A percentile compares a stretch with the other conserved stretches of the same genome.
Evolutionary conservation across 768 basidiomycete species (phyloP).

Genomic region (Tylopilus intermedius): DNA sequence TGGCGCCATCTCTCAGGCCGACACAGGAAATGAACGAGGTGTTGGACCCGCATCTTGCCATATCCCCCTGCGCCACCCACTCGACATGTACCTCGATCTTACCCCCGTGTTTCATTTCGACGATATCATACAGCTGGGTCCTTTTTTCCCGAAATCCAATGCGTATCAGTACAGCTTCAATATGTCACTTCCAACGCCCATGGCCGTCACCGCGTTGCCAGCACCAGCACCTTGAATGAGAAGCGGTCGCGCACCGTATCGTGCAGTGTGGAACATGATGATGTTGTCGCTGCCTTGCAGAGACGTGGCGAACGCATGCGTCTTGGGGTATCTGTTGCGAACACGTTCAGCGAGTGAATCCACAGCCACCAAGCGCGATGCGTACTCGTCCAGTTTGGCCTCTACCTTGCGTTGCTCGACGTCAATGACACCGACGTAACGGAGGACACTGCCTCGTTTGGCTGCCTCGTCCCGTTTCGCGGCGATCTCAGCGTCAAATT

Average conservation of each 20-base stretch:
- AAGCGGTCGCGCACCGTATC: conserved; percentile 83
- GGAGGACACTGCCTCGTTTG: conserved; percentile 74
- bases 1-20: background rate
- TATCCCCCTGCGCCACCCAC: background rate
- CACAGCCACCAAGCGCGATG: background rate
- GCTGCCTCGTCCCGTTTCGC: conserved; percentile 73
- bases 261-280: conserved; percentile 92
- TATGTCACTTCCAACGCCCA: conserved; percentile 92
- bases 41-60: background rate
- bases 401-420: conserved; percentile 60
- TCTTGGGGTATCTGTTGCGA: conserved; percentile 65
- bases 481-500: conserved; percentile 77
- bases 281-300: conserved; percentile 97
- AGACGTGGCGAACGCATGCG: conserved; percentile 93
- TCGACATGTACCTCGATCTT: background rate
- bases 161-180: conserved; percentile 43
- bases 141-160: background rate
- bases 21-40: conserved; percentile 1
- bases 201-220: conserved; percentile 96
- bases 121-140: conserved; percentile 3
- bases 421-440: conserved; percentile 95
- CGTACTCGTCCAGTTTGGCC: conserved; percentile 86
- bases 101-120: conserved; percentile 1
- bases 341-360: conserved; percentile 1
- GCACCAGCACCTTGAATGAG: conserved; percentile 96